Percentiles rank a stretch among this genome's conserved stretches.
phyloP scores from a whole-genome alignment of 129 eudicot genomes.

The Erigeron canadensis region DNA sequence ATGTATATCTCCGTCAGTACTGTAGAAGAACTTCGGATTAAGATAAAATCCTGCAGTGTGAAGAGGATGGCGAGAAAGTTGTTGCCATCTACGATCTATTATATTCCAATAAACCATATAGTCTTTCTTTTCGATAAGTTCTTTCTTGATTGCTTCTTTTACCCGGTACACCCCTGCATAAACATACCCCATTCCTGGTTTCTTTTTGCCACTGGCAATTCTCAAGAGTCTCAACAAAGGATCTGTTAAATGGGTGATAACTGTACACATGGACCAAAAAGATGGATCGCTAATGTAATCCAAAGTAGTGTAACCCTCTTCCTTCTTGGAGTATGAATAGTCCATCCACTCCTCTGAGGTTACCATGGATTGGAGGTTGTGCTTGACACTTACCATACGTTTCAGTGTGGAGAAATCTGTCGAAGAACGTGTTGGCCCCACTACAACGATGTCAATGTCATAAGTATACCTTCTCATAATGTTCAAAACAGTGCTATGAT shows the following conservation, averaged over 20 bases:
- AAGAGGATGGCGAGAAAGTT: constrained; percentile 70
- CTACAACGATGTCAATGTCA: constrained; percentile 79
- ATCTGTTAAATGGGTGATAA: constrained; percentile 54
- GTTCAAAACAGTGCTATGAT: constrained; percentile 53
- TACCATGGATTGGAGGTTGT: constrained; percentile 77
- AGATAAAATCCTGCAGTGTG: constrained; percentile 83
- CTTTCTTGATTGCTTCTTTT: constrained; percentile 78
- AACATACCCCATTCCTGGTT: constrained; percentile 85
- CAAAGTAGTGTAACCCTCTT: constrained; percentile 60
- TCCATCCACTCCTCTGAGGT: constrained; percentile 97
- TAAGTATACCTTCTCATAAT: constrained; percentile 87
- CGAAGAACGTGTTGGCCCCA: too few species aligned
- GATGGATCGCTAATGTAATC: constrained; percentile 66
- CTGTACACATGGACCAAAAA: constrained; percentile 78
- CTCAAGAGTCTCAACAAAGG: constrained; percentile 71
- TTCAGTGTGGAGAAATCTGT: too few species aligned
- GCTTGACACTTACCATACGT: constrained; percentile 64
- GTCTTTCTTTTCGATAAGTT: constrained; percentile 57
- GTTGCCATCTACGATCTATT: constrained; percentile 94
- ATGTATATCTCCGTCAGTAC: constrained; percentile 69
- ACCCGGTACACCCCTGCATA: constrained; percentile 88
- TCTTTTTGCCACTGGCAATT: constrained; percentile 63
- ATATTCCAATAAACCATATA: constrained; percentile 61
- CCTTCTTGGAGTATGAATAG: constrained; percentile 66
- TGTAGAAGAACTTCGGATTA: constrained; percentile 82